A percentile compares a stretch with the other conserved stretches of the same genome.
Conservation (phyloP, 495 filamentous ascomycete species). For the Parachaetomium inaequale region DNA sequence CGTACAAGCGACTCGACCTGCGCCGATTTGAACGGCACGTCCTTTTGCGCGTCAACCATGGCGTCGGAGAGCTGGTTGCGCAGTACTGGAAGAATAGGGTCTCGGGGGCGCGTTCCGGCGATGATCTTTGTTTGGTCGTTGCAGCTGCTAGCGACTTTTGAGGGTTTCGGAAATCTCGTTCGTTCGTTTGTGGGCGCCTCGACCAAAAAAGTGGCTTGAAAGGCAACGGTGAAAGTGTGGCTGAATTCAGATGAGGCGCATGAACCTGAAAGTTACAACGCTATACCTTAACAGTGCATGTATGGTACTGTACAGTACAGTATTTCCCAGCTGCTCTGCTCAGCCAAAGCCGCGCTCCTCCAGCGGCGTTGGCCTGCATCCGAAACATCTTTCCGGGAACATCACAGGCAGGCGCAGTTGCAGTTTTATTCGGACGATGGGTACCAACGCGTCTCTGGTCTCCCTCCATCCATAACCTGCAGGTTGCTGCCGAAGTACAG, state of each 20-base stretch:
- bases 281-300: too few relatives aligned
- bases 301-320: too few relatives aligned
- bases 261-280: too few relatives aligned
- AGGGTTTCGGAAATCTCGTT: conserved; percentile 31
- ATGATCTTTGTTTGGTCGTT: conserved; percentile 15
- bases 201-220: conserved; percentile 15
- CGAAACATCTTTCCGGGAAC: too few relatives aligned
- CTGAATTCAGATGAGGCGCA: conserved; percentile 11
- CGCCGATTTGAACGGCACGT: conserved; percentile 67
- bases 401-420: too few relatives aligned
- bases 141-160: conserved; percentile 14
- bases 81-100: conserved; percentile 1
- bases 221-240: conserved; percentile 4
- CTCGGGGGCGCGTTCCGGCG: neutral
- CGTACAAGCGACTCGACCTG: conserved; percentile 80
- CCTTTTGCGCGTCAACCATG: conserved; percentile 51
- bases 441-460: too few relatives aligned
- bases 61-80: conserved; percentile 18
- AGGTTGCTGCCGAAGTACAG: neutral
- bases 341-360: too few relatives aligned
- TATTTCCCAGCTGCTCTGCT: too few relatives aligned
- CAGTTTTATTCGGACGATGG: too few relatives aligned
- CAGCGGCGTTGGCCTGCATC: too few relatives aligned
- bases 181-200: conserved; percentile 37
- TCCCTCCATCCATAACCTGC: too few relatives aligned